phyloP scores from a whole-genome alignment of 495 filamentous ascomycete genomes.

The Aspergillus indologenus region DNA sequence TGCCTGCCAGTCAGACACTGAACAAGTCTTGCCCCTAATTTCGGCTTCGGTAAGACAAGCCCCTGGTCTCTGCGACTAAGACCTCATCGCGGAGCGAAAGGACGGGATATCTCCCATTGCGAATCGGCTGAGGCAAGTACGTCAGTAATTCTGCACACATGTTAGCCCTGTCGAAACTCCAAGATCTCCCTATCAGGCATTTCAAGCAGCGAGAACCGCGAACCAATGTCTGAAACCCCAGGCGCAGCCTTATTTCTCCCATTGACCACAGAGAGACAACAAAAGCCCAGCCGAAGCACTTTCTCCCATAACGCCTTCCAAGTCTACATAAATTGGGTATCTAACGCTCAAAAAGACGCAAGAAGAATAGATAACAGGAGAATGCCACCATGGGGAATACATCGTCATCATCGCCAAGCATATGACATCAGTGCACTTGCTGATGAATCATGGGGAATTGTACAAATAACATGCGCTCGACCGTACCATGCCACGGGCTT shows the following conservation, averaged over 20 bases:
- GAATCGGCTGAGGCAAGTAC: background rate
- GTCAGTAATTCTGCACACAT: background rate
- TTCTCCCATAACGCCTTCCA: background rate
- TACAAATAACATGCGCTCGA: background rate
- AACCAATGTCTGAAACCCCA: background rate
- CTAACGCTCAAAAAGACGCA: conserved; percentile 2
- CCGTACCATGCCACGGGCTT: background rate
- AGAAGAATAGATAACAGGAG: conserved; percentile 5
- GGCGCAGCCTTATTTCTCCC: background rate
- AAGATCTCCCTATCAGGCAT: background rate
- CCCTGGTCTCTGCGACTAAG: background rate
- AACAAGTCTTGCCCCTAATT: conserved; percentile 2
- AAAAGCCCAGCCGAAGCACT: background rate
- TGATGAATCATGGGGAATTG: background rate
- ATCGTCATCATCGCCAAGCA: conserved; percentile 1
- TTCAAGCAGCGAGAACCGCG: background rate
- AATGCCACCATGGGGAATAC: conserved; percentile 11
- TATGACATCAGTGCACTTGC: background rate
- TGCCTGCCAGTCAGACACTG: background rate
- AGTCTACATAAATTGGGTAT: background rate
- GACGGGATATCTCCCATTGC: background rate
- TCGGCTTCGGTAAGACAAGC: background rate
- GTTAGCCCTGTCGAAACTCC: background rate
- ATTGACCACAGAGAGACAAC: background rate
- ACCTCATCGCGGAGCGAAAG: background rate